Evolutionary conservation across 2,329 filamentous ascomycete species (phyloP).

Genomic region (Lasiodiplodia hormozganensis): DNA sequence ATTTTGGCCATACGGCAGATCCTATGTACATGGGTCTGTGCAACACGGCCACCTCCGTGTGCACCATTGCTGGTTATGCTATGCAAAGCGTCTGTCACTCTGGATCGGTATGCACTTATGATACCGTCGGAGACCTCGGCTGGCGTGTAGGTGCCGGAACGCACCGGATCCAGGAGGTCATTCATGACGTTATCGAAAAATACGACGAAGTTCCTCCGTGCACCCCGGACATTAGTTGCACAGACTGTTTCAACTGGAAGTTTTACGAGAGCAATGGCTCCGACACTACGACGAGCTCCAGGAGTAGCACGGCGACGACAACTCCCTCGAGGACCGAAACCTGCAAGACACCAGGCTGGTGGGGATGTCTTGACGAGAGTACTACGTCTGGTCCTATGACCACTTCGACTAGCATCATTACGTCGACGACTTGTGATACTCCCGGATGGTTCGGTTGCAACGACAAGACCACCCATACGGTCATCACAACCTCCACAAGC

Average conservation of each 20-base stretch:
- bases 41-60: slow-evolving; percentile 86
- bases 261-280: slow-evolving; percentile 93
- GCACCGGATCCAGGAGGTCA: slow-evolving; percentile 88
- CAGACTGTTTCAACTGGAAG: slow-evolving; percentile 92
- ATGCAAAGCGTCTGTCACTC: slow-evolving; percentile 93
- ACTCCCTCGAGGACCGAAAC: slow-evolving; percentile 79
- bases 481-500: slow-evolving; percentile 35
- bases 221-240: slow-evolving; percentile 74
- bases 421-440: slow-evolving; percentile 43
- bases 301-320: slow-evolving; percentile 62
- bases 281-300: slow-evolving; percentile 68
- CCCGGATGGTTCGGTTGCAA: slow-evolving; percentile 32
- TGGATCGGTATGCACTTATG: slow-evolving; percentile 86
- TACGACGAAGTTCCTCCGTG: slow-evolving; percentile 85
- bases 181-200: slow-evolving; percentile 82
- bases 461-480: slow-evolving; percentile 40
- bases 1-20: slow-evolving; percentile 95
- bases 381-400: slow-evolving; percentile 56
- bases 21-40: slow-evolving; percentile 94
- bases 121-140: slow-evolving; percentile 88
- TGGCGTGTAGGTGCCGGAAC: slow-evolving; percentile 92
- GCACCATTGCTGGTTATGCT: slow-evolving; percentile 90
- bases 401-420: slow-evolving; percentile 44
- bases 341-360: slow-evolving; percentile 93
- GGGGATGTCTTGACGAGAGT: slow-evolving; percentile 76